phyloP scores from a whole-genome alignment of 371 early-diverging fungal genomes.

The Mortierella sp. region DNA sequence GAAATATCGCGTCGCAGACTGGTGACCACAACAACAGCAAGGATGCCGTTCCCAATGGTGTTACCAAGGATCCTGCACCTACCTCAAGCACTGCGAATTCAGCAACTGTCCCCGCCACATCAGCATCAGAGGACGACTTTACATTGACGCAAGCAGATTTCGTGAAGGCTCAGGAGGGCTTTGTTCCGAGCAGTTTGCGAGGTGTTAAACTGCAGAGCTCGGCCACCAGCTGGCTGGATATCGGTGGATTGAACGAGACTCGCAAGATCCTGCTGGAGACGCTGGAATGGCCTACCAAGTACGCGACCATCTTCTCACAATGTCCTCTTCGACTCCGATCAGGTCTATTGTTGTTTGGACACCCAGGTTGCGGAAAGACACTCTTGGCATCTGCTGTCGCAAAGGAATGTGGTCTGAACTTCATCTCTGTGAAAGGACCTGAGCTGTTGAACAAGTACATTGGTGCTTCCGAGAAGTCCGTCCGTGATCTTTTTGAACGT shows the following conservation, averaged over 20 bases:
- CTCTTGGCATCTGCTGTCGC: conserved; percentile 95
- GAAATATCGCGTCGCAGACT: conserved; percentile 62
- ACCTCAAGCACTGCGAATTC: too few relatives aligned
- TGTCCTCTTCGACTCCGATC: conserved; percentile 90
- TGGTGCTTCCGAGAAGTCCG: conserved; percentile 90
- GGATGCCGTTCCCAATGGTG: conserved; percentile 2
- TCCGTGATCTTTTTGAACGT: conserved; percentile 93
- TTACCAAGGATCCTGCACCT: background rate
- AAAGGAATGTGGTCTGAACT: conserved; percentile 91
- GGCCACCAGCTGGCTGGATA: conserved; percentile 87
- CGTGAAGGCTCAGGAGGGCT: conserved; percentile 78
- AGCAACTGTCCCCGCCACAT: background rate
- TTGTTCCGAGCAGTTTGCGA: conserved; percentile 83
- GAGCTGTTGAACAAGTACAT: conserved; percentile 98
- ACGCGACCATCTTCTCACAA: conserved; percentile 87
- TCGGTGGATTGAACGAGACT: conserved; percentile 89
- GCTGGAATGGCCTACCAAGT: conserved; percentile 95
- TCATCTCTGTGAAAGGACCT: conserved; percentile 96
- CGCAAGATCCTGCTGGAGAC: conserved; percentile 88
- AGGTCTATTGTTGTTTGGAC: conserved; percentile 94
- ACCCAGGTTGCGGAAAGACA: conserved; percentile 96
- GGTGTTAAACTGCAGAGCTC: conserved; percentile 86
- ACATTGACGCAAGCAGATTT: conserved; percentile 73
- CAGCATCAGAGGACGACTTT: conserved; percentile 39
- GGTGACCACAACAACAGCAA: conserved; percentile 24